Evolutionary conservation across 305 asterid species (phyloP).

Genomic region (Fraxinus sp.): DNA sequence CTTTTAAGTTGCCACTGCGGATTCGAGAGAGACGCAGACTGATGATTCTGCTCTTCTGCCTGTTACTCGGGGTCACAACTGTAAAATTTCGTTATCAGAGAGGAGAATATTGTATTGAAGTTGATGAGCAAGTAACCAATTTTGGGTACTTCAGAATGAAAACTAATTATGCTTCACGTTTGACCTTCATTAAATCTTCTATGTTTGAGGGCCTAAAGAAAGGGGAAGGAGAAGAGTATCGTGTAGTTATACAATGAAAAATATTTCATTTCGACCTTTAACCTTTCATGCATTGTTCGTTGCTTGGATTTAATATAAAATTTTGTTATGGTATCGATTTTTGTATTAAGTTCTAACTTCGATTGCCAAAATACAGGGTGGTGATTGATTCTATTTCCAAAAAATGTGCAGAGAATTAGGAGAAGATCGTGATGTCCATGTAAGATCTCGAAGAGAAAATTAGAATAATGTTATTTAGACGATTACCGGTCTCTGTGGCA

Average conservation of each 20-base stretch:
- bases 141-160: neutral
- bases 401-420: neutral
- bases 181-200: neutral
- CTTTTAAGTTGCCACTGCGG: conserved; percentile 40
- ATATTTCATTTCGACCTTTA: neutral
- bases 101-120: neutral
- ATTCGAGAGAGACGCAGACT: neutral
- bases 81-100: neutral
- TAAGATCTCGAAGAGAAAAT: neutral
- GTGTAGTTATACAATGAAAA: neutral
- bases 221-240: neutral
- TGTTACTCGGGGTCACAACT: neutral
- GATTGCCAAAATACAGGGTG: neutral
- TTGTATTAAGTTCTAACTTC: neutral
- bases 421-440: neutral
- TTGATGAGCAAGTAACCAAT: neutral
- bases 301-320: neutral
- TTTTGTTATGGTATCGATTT: neutral
- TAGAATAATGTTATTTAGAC: neutral
- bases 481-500: neutral
- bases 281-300: neutral
- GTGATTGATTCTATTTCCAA: neutral
- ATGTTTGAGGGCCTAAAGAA: neutral
- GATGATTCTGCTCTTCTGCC: neutral
- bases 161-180: neutral